These are phyloP conservation scores for Leucocoprinus birnbaumii DNA, from an alignment of 768 basidiomycete species.

Conservation along the genomic window DNA sequence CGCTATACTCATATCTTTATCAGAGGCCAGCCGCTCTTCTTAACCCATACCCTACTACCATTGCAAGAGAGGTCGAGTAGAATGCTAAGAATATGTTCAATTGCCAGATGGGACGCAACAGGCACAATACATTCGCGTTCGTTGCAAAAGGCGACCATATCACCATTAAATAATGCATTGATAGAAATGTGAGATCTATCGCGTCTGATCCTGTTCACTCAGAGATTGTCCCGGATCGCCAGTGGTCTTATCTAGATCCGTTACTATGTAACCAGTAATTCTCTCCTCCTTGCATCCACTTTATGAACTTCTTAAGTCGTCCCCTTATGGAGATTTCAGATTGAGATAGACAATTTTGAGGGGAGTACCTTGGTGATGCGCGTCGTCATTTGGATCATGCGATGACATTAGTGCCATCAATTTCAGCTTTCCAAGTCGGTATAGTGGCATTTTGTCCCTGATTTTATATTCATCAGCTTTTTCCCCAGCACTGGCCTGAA, in stretches of 20 bases:
- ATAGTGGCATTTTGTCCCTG: slow-evolving; percentile 3
- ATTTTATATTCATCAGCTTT: slow-evolving; percentile 11
- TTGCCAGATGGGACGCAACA: slow-evolving; percentile 3
- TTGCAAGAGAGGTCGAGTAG: no score
- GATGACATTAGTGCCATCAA: slow-evolving; percentile 2
- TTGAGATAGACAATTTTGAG: background rate
- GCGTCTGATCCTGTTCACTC: slow-evolving; percentile 8
- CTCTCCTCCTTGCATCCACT: background rate
- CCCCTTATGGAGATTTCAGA: slow-evolving; percentile 8
- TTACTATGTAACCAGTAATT: slow-evolving; percentile 3
- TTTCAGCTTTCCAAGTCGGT: slow-evolving; percentile 3
- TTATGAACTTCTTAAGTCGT: background rate
- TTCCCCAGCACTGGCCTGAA: slow-evolving; percentile 19
- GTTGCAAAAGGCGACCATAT: slow-evolving; percentile 8
- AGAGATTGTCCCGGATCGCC: background rate
- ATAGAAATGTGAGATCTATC: slow-evolving; percentile 8
- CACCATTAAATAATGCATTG: background rate
- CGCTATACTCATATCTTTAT: no score
- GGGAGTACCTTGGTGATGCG: slow-evolving; percentile 3
- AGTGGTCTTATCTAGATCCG: slow-evolving; percentile 4
- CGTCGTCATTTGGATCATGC: slow-evolving; percentile 4
- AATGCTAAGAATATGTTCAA: slow-evolving; percentile 2
- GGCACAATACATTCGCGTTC: slow-evolving; percentile 2
- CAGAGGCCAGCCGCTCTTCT: no score
- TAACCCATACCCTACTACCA: no score